Evolutionary conservation across 306 rosid genomes (phyloP).

Genomic region (Hylodesmum podocarpum): DNA sequence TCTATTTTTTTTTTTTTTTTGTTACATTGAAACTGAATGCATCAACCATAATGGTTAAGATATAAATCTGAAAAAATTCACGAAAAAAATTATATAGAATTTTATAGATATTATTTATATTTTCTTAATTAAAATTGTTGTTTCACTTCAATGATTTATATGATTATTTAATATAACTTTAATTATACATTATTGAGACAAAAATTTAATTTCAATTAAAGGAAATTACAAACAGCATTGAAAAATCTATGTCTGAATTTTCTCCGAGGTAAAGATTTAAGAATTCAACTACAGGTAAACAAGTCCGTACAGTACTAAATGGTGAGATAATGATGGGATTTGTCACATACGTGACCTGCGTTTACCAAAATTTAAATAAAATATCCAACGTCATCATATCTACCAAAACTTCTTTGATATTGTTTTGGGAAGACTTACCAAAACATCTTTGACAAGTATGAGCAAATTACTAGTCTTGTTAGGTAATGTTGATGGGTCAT

Average conservation of each 20-base stretch:
- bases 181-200: no score
- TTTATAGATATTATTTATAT: no score
- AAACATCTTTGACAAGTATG: constrained; percentile 34
- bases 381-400: constrained; percentile 10
- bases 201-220: no score
- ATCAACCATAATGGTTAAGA: not conserved
- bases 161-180: no score
- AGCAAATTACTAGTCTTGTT: not conserved
- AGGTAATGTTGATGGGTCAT: constrained; percentile 17
- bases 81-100: no score
- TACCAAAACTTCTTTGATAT: constrained; percentile 30
- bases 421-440: constrained; percentile 25
- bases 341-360: not conserved
- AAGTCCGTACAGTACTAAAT: not conserved
- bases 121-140: no score
- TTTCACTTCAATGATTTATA: no score
- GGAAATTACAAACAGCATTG: no score
- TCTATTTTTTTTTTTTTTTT: not conserved
- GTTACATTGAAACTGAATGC: not conserved
- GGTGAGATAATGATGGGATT: not conserved
- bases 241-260: no score
- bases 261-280: no score
- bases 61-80: not conserved
- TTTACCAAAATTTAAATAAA: constrained; percentile 7
- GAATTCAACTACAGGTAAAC: not conserved